Evolutionary conservation across 2,329 filamentous ascomycete species (phyloP).

Genomic region (Nectriaceae sp.): DNA sequence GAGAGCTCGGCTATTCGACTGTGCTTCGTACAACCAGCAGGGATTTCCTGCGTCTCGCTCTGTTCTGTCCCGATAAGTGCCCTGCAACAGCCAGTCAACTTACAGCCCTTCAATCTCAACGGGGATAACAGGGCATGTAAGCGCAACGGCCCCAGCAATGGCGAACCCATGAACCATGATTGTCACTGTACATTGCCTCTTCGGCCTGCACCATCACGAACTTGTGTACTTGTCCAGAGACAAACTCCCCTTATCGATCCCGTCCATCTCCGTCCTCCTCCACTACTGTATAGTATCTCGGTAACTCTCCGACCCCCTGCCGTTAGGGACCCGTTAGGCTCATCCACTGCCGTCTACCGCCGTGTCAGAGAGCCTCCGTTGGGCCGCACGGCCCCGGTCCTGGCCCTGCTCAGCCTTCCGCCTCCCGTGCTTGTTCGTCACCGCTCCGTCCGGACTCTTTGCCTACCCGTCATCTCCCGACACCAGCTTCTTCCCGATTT

Average conservation of each 20-base stretch:
- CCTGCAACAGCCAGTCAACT: neutral
- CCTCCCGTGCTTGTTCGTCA: neutral
- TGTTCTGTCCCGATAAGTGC: neutral
- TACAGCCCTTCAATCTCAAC: no score
- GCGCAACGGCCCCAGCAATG: no score
- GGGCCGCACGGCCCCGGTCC: constrained; percentile 1
- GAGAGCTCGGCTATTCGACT: neutral
- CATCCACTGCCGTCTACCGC: no score
- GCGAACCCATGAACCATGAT: neutral
- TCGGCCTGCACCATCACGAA: neutral
- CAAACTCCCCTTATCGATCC: constrained; percentile 1
- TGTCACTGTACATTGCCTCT: neutral
- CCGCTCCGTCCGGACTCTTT: neutral
- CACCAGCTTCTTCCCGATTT: neutral
- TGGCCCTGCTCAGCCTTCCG: neutral
- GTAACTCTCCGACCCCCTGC: neutral
- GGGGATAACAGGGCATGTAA: no score
- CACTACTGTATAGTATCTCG: neutral
- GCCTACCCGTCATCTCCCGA: neutral
- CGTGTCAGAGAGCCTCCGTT: neutral
- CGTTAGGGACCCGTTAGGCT: no score
- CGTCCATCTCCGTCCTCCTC: neutral
- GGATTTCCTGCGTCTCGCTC: neutral
- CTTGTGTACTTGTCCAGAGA: neutral
- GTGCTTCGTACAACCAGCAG: neutral